phyloP scores from a whole-genome alignment of 306 rosid genomes.

The Ormosia emarginata region DNA sequence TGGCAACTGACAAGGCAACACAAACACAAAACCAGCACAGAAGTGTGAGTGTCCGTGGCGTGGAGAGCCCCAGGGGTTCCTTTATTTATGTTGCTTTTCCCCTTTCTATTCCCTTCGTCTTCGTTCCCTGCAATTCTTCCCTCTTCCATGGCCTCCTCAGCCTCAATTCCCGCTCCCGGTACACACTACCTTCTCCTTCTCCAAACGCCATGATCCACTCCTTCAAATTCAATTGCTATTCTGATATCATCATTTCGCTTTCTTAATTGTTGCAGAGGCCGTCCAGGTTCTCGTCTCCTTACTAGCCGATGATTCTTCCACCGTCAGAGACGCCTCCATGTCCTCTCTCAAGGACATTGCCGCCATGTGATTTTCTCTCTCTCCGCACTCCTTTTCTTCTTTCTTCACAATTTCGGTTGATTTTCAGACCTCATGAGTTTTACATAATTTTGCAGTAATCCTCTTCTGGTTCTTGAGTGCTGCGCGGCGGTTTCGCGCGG shows the following conservation, averaged over 20 bases:
- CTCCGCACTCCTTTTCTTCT: neutral
- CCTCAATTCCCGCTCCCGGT: slow-evolving; percentile 75
- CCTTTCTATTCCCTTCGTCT: neutral
- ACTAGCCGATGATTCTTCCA: slow-evolving; percentile 75
- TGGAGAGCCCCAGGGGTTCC: neutral
- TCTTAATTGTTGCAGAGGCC: slow-evolving; percentile 52
- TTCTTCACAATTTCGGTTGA: neutral
- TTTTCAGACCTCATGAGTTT: neutral
- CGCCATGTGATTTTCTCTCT: slow-evolving; percentile 46
- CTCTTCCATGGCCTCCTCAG: slow-evolving; percentile 68
- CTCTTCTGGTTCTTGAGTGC: slow-evolving; percentile 82
- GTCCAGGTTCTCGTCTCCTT: slow-evolving; percentile 79
- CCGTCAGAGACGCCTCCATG: slow-evolving; percentile 77
- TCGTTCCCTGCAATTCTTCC: neutral
- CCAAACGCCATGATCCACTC: neutral
- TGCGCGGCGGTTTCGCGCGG: slow-evolving; percentile 82
- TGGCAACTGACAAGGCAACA: too few species aligned
- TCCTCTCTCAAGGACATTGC: slow-evolving; percentile 80
- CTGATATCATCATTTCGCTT: neutral
- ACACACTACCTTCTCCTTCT: slow-evolving; percentile 12
- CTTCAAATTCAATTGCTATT: neutral
- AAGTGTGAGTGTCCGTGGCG: neutral
- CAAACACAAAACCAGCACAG: slow-evolving; percentile 26
- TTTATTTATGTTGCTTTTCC: neutral
- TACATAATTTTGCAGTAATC: slow-evolving; percentile 44